Percentiles rank a stretch among this genome's conserved stretches.
These are phyloP conservation scores for Sherardia arvensis DNA, from an alignment of 257 asterid genomes.

Conservation along the genomic window DNA sequence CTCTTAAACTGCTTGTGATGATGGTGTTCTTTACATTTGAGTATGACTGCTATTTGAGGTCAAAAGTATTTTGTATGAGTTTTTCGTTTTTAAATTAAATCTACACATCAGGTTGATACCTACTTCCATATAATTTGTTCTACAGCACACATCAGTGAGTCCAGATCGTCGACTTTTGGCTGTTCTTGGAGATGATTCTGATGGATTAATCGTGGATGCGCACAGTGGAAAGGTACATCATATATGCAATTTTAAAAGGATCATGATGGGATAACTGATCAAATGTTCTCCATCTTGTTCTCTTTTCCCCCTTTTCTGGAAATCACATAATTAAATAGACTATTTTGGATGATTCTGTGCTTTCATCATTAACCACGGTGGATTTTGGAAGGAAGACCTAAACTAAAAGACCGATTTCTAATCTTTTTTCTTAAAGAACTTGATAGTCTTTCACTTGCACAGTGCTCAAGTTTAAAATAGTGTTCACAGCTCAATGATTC, in stretches of 20 bases:
- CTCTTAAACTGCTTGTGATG: background rate
- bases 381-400: background rate
- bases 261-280: background rate
- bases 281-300: background rate
- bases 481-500: background rate
- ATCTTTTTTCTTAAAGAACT: too few species aligned
- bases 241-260: background rate
- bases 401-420: too few species aligned
- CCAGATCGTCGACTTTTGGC: slow-evolving; percentile 58
- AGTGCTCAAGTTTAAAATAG: too few species aligned
- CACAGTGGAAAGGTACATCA: slow-evolving; percentile 70
- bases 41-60: background rate
- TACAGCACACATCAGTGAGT: slow-evolving; percentile 72
- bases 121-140: slow-evolving; percentile 2
- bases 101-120: background rate
- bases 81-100: background rate
- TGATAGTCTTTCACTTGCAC: background rate
- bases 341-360: background rate
- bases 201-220: slow-evolving; percentile 59
- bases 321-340: too few species aligned
- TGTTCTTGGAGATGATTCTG: slow-evolving; percentile 57
- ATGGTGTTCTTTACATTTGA: background rate
- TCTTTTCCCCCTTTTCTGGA: background rate
- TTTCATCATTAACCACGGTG: background rate
- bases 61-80: background rate